Percentiles rank a stretch among this genome's conserved stretches.
Conservation (phyloP, 352 stramenopile genomes). For the Globisporangium alternatum region DNA sequence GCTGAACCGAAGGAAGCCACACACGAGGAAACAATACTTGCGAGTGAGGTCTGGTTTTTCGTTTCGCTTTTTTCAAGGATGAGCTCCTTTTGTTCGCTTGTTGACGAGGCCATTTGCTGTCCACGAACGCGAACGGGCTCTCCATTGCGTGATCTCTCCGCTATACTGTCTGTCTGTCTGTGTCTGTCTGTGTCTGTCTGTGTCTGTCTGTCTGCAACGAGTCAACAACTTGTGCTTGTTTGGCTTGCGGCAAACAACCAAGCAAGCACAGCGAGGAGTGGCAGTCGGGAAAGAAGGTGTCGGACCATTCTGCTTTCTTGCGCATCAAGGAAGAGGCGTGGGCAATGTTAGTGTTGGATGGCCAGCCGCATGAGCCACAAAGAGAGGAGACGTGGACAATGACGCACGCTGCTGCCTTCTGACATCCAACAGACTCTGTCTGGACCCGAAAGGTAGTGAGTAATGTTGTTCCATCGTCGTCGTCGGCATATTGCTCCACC, state of each 20-base stretch:
- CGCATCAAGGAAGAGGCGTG: neutral
- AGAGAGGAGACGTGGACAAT: neutral
- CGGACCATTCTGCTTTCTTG: neutral
- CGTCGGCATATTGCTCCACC: too few relatives aligned
- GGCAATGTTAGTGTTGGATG: neutral
- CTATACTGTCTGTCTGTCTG: too few relatives aligned
- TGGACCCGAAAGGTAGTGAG: neutral
- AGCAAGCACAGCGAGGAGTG: neutral
- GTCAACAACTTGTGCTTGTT: neutral
- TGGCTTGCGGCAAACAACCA: neutral
- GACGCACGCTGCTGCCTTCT: neutral
- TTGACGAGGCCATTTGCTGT: neutral
- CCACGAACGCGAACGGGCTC: neutral
- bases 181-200: too few relatives aligned
- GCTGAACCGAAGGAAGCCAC: neutral
- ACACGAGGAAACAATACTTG: neutral
- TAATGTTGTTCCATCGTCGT: neutral
- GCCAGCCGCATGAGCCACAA: too few relatives aligned
- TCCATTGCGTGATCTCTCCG: neutral
- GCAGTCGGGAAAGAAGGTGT: neutral
- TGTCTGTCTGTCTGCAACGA: too few relatives aligned
- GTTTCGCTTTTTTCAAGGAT: constrained; percentile 2
- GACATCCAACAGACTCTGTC: neutral
- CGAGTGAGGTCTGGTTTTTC: neutral
- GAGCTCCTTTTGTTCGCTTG: neutral